Conservation (phyloP, 495 filamentous ascomycete species). For the Lophium mytilinum region DNA sequence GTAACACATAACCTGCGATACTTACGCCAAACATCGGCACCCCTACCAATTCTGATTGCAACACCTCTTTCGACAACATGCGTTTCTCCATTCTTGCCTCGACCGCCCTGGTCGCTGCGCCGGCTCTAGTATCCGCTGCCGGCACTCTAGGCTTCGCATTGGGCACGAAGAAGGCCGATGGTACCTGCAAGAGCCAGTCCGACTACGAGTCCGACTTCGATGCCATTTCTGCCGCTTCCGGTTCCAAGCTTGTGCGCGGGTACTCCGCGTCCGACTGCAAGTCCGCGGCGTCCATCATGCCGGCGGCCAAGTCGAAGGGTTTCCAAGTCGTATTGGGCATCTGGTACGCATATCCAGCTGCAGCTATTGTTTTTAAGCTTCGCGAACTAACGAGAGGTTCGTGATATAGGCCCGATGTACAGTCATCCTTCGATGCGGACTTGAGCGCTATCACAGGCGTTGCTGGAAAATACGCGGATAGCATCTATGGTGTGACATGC, state of each 20-base stretch:
- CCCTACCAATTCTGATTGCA: neutral
- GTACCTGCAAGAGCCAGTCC: conserved; percentile 52
- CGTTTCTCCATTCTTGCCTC: conserved; percentile 35
- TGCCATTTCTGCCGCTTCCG: conserved; percentile 37
- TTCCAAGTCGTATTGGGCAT: conserved; percentile 71
- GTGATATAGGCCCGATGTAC: conserved; percentile 54
- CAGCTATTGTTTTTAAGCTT: neutral
- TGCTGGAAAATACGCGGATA: conserved; percentile 44
- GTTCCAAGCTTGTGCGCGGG: conserved; percentile 54
- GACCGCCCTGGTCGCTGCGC: conserved; percentile 32
- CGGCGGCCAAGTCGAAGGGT: conserved; percentile 61
- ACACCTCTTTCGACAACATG: conserved; percentile 23
- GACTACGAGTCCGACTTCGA: conserved; percentile 68
- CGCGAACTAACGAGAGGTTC: neutral
- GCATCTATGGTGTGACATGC: conserved; percentile 67
- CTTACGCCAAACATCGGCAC: neutral
- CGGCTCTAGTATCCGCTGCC: conserved; percentile 36
- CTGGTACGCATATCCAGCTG: conserved; percentile 45
- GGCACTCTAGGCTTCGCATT: conserved; percentile 49
- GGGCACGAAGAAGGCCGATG: conserved; percentile 47
- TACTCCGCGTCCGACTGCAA: conserved; percentile 66
- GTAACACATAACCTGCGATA: neutral
- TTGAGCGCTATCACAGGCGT: conserved; percentile 49
- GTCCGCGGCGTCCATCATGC: conserved; percentile 57
- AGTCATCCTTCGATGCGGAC: conserved; percentile 56